phyloP scores from a whole-genome alignment of 305 asterid species.

The Fraxinus xanthoxyloides region DNA sequence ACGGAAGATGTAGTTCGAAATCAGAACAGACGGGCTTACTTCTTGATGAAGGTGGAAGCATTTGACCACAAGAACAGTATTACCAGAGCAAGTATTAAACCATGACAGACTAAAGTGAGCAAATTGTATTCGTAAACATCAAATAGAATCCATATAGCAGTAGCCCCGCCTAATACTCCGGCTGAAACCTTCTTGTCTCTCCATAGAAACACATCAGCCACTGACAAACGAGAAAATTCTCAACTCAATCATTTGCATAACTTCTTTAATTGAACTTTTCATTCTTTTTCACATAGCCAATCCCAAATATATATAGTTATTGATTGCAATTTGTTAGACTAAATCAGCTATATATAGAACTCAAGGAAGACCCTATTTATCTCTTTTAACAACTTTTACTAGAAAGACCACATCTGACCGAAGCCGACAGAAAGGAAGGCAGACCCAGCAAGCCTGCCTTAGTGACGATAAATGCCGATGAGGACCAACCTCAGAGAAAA shows the following conservation, averaged over 20 bases:
- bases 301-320: not conserved
- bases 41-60: slow-evolving; percentile 57
- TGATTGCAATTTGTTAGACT: not conserved
- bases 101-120: slow-evolving; percentile 60
- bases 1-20: not conserved
- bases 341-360: not conserved
- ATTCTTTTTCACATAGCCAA: not conserved
- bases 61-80: slow-evolving; percentile 68
- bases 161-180: slow-evolving; percentile 62
- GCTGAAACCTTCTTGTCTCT: slow-evolving; percentile 77
- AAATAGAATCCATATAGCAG: slow-evolving; percentile 69
- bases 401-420: not conserved
- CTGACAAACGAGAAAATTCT: slow-evolving; percentile 38
- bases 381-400: not conserved
- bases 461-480: not conserved
- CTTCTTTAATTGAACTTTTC: not conserved
- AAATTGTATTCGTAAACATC: slow-evolving; percentile 67
- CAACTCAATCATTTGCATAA: slow-evolving; percentile 6
- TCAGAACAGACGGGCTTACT: slow-evolving; percentile 41
- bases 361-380: not conserved
- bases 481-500: not conserved
- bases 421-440: not conserved
- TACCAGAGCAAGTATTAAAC: slow-evolving; percentile 52
- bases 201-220: slow-evolving; percentile 82
- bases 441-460: not conserved